Percentiles rank a stretch among this genome's conserved stretches.
phyloP scores from a whole-genome alignment of 2,329 filamentous ascomycete species.

The Cylindrodendrum hubeiense region DNA sequence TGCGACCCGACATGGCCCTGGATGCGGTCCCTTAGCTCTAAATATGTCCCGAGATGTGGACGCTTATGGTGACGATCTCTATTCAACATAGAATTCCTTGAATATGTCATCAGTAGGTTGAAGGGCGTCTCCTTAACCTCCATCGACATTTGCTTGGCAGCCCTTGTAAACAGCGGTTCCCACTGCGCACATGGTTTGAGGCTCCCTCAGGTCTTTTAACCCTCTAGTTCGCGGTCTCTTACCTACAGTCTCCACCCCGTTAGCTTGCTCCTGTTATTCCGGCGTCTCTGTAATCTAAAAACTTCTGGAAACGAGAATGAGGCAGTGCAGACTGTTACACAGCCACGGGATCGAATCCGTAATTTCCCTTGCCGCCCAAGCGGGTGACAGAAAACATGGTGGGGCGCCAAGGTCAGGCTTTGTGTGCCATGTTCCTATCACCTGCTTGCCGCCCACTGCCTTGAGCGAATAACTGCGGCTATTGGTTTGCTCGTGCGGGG shows the following conservation, averaged over 20 bases:
- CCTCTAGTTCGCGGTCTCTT: not conserved
- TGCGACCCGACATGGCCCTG: not conserved
- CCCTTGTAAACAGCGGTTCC: not conserved
- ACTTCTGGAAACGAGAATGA: not conserved
- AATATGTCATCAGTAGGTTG: too few species aligned
- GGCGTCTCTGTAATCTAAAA: not conserved
- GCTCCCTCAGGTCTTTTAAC: not conserved
- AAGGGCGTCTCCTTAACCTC: not conserved
- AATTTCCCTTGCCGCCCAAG: not conserved
- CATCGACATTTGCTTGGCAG: not conserved
- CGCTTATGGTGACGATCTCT: not conserved
- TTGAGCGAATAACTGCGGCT: too few species aligned
- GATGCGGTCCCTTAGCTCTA: not conserved
- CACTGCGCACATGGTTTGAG: not conserved
- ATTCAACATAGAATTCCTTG: too few species aligned
- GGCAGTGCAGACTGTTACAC: not conserved
- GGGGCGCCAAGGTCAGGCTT: not conserved
- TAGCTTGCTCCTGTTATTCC: not conserved
- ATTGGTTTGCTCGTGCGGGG: too few species aligned
- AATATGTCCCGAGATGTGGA: not conserved
- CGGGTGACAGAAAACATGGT: not conserved
- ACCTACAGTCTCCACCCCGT: not conserved
- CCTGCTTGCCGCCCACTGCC: too few species aligned
- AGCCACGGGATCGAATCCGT: not conserved
- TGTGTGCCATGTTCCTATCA: too few species aligned